Percentiles rank a stretch among this genome's conserved stretches.
phyloP scores from a whole-genome alignment of 2,329 filamentous ascomycete species.

The Penicillium sp. region DNA sequence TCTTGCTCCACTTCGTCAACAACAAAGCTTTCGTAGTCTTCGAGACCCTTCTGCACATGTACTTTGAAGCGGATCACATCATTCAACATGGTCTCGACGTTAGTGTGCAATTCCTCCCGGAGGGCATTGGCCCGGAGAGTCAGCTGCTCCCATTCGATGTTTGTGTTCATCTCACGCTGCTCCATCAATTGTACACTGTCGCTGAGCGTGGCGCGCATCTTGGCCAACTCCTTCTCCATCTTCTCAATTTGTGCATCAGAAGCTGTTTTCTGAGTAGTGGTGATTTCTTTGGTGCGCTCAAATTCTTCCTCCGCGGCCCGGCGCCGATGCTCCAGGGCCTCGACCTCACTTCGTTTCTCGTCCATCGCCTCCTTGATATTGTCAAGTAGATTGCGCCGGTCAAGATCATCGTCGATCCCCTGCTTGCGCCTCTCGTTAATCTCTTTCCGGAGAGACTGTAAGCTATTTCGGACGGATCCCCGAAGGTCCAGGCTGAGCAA shows the following conservation, averaged over 20 bases:
- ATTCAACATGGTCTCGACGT: constrained; percentile 93
- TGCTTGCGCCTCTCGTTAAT: constrained; percentile 84
- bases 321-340: constrained; percentile 84
- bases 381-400: constrained; percentile 89
- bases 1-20: constrained; percentile 90
- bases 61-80: constrained; percentile 99
- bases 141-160: constrained; percentile 93
- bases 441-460: constrained; percentile 79
- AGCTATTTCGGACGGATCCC: constrained; percentile 75
- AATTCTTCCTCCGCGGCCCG: constrained; percentile 90
- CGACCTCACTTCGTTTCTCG: constrained; percentile 90
- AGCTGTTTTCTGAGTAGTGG: constrained; percentile 81
- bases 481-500: constrained; percentile 87
- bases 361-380: constrained; percentile 96
- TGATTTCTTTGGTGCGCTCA: constrained; percentile 87
- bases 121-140: constrained; percentile 80
- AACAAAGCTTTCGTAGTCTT: constrained; percentile 93
- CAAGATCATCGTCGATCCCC: constrained; percentile 87
- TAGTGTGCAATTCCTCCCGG: constrained; percentile 95
- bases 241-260: constrained; percentile 95
- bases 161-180: constrained; percentile 93
- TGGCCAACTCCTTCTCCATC: constrained; percentile 97
- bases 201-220: constrained; percentile 80
- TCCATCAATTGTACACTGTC: constrained; percentile 91
- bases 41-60: constrained; percentile 86